Evolutionary conservation across 2,329 filamentous ascomycete species (phyloP).

Genomic region (Stachybotrys chartarum): DNA sequence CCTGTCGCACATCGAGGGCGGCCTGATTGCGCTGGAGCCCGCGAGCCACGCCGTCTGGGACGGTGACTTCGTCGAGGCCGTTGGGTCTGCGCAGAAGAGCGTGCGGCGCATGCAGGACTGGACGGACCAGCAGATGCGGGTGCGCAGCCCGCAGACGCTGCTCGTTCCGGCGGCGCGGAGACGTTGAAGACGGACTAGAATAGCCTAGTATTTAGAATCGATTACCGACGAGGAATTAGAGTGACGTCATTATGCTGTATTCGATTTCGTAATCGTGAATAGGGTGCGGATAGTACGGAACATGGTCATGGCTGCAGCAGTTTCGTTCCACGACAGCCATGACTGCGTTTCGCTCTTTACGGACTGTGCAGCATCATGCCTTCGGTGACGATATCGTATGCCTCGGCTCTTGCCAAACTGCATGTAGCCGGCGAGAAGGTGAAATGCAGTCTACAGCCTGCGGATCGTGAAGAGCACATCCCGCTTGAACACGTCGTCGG

Average conservation of each 20-base stretch:
- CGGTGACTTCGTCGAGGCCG: slow-evolving; percentile 17
- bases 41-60: slow-evolving; percentile 27
- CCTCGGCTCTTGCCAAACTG: not conserved
- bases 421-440: not conserved
- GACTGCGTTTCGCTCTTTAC: not conserved
- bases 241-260: not conserved
- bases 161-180: slow-evolving; percentile 16
- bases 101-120: slow-evolving; percentile 21
- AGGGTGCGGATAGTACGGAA: too few species aligned
- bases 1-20: slow-evolving; percentile 19
- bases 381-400: not conserved
- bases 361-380: not conserved
- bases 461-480: not conserved
- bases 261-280: not conserved
- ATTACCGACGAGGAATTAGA: not conserved
- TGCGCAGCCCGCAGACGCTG: slow-evolving; percentile 24
- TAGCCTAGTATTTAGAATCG: not conserved
- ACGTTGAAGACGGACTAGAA: not conserved
- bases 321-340: too few species aligned
- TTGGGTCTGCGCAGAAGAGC: slow-evolving; percentile 5
- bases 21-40: slow-evolving; percentile 19
- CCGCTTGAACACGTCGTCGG: not conserved
- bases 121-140: slow-evolving; percentile 23
- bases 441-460: not conserved
- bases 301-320: too few species aligned